These are phyloP conservation scores for Diaporthe citriasiana DNA, from an alignment of 2,329 filamentous ascomycete species.

Conservation along the genomic window DNA sequence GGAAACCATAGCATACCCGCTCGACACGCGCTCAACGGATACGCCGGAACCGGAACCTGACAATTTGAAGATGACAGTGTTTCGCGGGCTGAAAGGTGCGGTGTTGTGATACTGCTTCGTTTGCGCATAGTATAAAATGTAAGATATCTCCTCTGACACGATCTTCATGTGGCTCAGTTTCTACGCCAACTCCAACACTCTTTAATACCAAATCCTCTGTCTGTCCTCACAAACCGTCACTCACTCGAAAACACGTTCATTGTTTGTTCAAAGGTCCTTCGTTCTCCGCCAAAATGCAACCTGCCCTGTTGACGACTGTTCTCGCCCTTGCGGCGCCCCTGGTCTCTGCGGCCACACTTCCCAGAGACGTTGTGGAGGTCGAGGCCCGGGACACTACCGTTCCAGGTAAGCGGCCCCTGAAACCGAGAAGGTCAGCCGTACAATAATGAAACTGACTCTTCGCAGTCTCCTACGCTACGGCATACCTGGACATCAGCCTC, in stretches of 20 bases:
- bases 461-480: conserved; percentile 26
- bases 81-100: neutral
- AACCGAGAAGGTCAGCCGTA: neutral
- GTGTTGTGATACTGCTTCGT: neutral
- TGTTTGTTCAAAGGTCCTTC: neutral
- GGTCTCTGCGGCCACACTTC: conserved; percentile 7
- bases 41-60: neutral
- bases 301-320: neutral
- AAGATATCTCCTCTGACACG: neutral
- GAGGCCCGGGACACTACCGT: conserved; percentile 19
- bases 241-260: conserved; percentile 8
- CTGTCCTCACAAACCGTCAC: neutral
- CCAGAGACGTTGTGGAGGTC: conserved; percentile 3
- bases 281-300: conserved; percentile 2
- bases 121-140: neutral
- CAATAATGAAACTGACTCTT: neutral
- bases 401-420: neutral
- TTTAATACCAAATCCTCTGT: neutral
- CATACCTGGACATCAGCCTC: conserved; percentile 28
- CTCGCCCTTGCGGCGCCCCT: conserved; percentile 20
- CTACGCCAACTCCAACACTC: neutral
- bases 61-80: neutral
- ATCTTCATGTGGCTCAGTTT: neutral
- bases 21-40: conserved; percentile 9
- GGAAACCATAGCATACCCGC: neutral